Conservation (phyloP, 2,329 filamentous ascomycete genomes). For the Ascochyta koolunga region DNA sequence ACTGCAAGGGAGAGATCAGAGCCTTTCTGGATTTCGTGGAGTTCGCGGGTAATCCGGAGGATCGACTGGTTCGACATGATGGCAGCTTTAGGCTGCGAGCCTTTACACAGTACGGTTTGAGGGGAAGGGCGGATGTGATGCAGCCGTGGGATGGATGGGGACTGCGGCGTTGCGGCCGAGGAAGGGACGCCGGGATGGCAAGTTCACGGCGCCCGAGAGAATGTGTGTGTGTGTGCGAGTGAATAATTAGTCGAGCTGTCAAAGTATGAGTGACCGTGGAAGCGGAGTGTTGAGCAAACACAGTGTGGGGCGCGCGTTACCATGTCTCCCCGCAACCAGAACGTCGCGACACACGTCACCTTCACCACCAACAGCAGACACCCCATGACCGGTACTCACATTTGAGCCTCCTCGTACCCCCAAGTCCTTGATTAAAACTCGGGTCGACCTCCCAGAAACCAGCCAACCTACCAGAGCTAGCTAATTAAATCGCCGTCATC, state of each 20-base stretch:
- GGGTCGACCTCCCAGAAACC: too few relatives aligned
- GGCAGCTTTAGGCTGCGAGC: conserved; percentile 4
- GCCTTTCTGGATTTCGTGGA: conserved; percentile 82
- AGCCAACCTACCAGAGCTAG: too few relatives aligned
- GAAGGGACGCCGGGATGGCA: conserved; percentile 17
- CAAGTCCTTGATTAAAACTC: too few relatives aligned
- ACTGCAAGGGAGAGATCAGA: conserved; percentile 88
- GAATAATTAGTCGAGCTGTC: conserved; percentile 4
- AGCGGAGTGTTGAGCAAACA: conserved; percentile 12
- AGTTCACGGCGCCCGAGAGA: conserved; percentile 17
- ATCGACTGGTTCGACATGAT: conserved; percentile 83
- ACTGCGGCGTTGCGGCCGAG: background rate
- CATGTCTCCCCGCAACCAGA: conserved; percentile 8
- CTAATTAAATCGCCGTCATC: background rate
- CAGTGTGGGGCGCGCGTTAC: conserved; percentile 8
- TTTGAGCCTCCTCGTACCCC: background rate
- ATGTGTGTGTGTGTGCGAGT: conserved; percentile 1
- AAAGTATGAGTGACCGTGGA: background rate
- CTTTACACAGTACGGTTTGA: background rate
- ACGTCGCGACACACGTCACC: conserved; percentile 3
- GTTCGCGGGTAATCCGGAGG: conserved; percentile 86
- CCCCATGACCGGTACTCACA: background rate
- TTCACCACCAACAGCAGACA: conserved; percentile 3
- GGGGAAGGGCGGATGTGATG: background rate
- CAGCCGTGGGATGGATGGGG: background rate